Percentiles rank a stretch among this genome's conserved stretches.
Evolutionary conservation across 305 asterid genomes (phyloP).

Genomic region (Solanum aculeatissimum): DNA sequence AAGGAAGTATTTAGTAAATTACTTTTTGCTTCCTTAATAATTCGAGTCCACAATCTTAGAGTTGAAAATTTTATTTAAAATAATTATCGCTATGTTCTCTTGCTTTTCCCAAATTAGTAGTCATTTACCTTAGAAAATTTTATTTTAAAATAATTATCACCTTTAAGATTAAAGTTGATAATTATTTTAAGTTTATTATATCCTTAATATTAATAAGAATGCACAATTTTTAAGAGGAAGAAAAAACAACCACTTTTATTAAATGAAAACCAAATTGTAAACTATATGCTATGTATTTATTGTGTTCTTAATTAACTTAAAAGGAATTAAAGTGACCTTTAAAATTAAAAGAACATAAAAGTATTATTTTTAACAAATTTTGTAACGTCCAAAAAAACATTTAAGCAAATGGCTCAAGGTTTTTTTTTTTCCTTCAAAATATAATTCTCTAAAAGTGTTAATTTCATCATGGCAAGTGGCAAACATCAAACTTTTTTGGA

Average conservation of each 20-base stretch:
- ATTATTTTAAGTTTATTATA: no score
- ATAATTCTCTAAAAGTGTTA: neutral
- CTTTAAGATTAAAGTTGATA: neutral
- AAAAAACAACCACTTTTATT: neutral
- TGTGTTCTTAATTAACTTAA: neutral
- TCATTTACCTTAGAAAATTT: neutral
- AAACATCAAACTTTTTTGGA: neutral
- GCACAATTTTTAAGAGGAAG: neutral
- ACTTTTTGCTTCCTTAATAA: neutral
- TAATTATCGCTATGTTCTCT: neutral
- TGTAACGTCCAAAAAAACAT: neutral
- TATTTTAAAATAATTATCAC: neutral
- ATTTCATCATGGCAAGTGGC: neutral
- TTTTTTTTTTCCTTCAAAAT: neutral
- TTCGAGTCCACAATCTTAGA: accelerated
- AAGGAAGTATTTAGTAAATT: neutral
- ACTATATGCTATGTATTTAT: neutral
- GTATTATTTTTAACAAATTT: neutral
- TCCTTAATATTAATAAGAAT: neutral
- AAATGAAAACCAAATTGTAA: neutral
- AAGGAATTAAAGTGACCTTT: neutral
- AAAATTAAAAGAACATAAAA: neutral
- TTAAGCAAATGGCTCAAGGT: neutral
- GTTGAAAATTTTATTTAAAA: no score
- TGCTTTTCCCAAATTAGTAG: neutral